Evolutionary conservation across 495 filamentous ascomycete genomes (phyloP), one percentile per base, ranked within the genome.

Genomic region (Trichoderma reesei): DNA sequence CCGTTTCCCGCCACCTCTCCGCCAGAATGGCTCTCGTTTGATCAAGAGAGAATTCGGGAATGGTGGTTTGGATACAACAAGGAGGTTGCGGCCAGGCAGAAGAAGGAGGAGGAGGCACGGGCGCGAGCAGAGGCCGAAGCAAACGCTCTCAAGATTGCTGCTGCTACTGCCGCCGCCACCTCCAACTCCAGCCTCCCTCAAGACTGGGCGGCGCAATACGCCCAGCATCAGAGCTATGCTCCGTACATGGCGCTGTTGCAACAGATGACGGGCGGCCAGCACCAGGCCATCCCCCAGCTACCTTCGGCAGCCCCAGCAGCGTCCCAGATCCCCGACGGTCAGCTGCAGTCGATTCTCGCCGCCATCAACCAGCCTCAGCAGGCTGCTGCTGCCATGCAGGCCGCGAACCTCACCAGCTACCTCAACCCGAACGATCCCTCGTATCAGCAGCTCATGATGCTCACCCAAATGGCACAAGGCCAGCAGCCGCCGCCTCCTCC

Each of bases 11-110:
- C 72, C 3, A 71, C 63, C 14, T 68, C 75, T 38, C 68, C 76
- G 0, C 70, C 76, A 0, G 67, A 70, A 10, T 72, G 68, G 61
- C 67, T 75, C 60, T 64, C 59, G n/a, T 44, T 38, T 11, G 69
- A 68, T 10, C 61, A 69, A 14, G 65, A 66, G 11, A 69, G 67
- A 8, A 66, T 69, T 18, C 39, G 63, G 10, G 67, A 69, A n/a
- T 78, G 72, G 73, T 67, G 68, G 59, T 67, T 67, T 5, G 74
- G 71, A 16, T 71, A 68, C 41, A 68, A 73, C 18, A 65, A 68
- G 33, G 72, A 74, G 60, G 64, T 70, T 33, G 66, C 70, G 11
- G 68, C 54, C 3, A 71, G 67, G 41, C 51, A 68, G 48, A 67
- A 63, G 48, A 61, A 64, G 26, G 65, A 68, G 54, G 63, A 62